Evolutionary conservation across 2,329 filamentous ascomycete genomes (phyloP), one percentile per base, ranked within the genome.

Genomic region (Davidsoniella virescens): DNA sequence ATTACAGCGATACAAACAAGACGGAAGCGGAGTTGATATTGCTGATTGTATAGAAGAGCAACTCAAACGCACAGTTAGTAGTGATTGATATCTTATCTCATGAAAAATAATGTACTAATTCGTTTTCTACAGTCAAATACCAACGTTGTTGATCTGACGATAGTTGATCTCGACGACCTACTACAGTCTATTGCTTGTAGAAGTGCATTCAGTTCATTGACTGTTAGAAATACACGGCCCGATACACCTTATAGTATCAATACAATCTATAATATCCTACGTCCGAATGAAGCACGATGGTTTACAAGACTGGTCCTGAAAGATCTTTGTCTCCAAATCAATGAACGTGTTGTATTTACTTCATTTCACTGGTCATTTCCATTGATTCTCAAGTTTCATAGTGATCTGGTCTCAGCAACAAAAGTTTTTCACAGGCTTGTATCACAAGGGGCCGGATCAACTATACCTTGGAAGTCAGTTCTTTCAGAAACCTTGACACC

Each of bases 291-390:
- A 59, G 82, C 80, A 3, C 94, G 94, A 64, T 95, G 88, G 88
- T 70, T 94, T 9, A 84, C 84, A 0, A 74, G 88, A 3, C 67
- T 95, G 26, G 70, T 94, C 5, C 67, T 94, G 25, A 92, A 93
- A 59, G 75, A 80, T 53, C 70, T 73, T n/a, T 82, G 83, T 0
- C 68, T 88, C 0, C 61, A 72, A 1, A 59, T 93, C 1, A 76
- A 87, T 18, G 64, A 67, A 5, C 56, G 62, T 1, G 61, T 73
- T 16, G 64, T 85, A 0, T 70, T 84, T 44, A 65, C 66, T 10
- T 69, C 68, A 16, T 82, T 82, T 48, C 81, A 94, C 60, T 78
- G 79, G 37, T 65, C 82, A 1, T 67, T 94, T 0, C 84, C 84
- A 0, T 71, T 75, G 33, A 68, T 88, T 2, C 65, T 93, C 14